Evolutionary conservation across 2,329 filamentous ascomycete species (phyloP).

Genomic region (Fusarium austroafricanum): DNA sequence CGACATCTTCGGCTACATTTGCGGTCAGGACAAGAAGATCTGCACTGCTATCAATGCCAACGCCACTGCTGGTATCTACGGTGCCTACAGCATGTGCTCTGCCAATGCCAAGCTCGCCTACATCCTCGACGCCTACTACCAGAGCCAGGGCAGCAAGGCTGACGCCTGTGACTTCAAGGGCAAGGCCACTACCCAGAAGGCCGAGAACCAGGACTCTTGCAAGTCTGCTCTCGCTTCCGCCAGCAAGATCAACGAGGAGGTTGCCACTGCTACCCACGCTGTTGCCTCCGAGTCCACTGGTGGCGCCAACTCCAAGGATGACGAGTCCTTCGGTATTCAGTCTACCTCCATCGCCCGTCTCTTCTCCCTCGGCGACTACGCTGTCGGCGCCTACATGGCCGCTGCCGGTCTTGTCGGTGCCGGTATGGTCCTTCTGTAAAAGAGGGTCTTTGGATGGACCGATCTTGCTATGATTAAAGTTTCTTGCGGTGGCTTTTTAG

Average conservation of each 20-base stretch:
- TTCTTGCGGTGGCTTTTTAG: conserved; percentile 38
- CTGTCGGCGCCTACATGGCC: conserved; percentile 62
- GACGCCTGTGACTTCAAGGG: conserved; percentile 79
- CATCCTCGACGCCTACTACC: conserved; percentile 80
- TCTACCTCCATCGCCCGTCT: conserved; percentile 53
- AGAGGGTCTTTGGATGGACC: conserved; percentile 9
- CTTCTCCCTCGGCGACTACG: conserved; percentile 61
- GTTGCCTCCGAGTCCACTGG: conserved; percentile 47
- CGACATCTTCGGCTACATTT: conserved; percentile 79
- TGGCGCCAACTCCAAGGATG: conserved; percentile 19
- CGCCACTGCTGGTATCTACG: conserved; percentile 75
- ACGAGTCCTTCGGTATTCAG: conserved; percentile 52
- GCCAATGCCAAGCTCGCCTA: conserved; percentile 77
- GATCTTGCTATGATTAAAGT: conserved; percentile 35
- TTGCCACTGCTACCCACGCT: conserved; percentile 59
- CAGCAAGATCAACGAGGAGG: conserved; percentile 64
- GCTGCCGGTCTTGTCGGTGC: conserved; percentile 65
- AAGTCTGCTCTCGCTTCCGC: conserved; percentile 69
- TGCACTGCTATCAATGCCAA: conserved; percentile 78
- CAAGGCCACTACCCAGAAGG: conserved; percentile 67
- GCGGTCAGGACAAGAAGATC: conserved; percentile 65
- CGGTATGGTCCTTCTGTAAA: conserved; percentile 66
- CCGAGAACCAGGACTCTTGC: conserved; percentile 65
- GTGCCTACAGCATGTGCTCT: conserved; percentile 82
- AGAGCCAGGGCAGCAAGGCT: conserved; percentile 62